These are phyloP conservation scores for Lachancea lanzarotensis DNA, from an alignment of 805 yeast species.

Conservation along the genomic window DNA sequence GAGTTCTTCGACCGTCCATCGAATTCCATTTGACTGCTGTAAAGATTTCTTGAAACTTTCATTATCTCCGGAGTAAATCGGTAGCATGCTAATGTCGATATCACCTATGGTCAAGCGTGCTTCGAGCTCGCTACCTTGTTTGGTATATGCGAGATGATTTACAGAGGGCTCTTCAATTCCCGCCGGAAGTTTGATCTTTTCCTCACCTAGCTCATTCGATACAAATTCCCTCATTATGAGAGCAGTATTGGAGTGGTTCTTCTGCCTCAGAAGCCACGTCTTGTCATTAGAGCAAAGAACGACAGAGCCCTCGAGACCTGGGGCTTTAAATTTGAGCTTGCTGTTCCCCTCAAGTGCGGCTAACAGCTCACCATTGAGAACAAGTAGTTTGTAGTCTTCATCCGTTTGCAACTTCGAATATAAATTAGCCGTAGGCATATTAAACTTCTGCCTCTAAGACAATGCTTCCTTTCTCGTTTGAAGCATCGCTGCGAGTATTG, in stretches of 20 bases:
- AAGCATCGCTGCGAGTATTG: no score
- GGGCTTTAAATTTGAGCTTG: constrained; percentile 27
- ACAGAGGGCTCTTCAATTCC: constrained; percentile 32
- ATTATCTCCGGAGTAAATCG: constrained; percentile 34
- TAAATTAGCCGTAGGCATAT: constrained; percentile 15
- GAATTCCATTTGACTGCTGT: constrained; percentile 21
- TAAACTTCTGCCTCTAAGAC: no score
- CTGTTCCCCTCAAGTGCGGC: constrained; percentile 26
- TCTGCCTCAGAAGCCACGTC: constrained; percentile 65
- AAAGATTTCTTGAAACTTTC: constrained; percentile 3
- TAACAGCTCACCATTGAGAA: constrained; percentile 46
- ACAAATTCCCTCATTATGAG: constrained; percentile 39
- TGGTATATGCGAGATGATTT: constrained; percentile 27
- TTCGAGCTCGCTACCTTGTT: constrained; percentile 33
- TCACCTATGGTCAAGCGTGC: constrained; percentile 30
- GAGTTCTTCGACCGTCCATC: constrained; percentile 32
- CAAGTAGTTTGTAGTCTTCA: constrained; percentile 42
- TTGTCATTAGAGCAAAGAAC: constrained; percentile 52
- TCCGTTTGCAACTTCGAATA: constrained; percentile 21
- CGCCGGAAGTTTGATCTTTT: constrained; percentile 24
- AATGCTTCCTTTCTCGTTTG: no score
- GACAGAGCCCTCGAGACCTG: constrained; percentile 32
- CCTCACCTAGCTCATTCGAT: constrained; percentile 15
- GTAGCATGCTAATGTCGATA: constrained; percentile 30
- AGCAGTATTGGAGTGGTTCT: constrained; percentile 85